A percentile compares a stretch with the other conserved stretches of the same genome.
phyloP scores from a whole-genome alignment of 768 basidiomycete genomes.

The Suillus tomentosus region DNA sequence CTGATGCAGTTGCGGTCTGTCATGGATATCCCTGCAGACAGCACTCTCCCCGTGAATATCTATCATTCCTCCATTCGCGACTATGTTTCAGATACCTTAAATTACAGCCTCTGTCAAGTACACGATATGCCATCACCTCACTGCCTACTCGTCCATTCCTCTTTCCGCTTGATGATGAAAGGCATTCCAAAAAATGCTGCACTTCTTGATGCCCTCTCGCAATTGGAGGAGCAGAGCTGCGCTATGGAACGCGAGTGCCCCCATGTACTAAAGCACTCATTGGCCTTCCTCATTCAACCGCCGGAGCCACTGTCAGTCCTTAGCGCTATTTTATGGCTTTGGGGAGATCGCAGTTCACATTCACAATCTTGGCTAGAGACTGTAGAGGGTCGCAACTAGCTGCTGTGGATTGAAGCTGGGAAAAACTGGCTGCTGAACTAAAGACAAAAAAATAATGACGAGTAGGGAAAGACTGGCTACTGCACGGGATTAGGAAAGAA shows the following conservation, averaged over 20 bases:
- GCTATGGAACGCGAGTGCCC: background rate
- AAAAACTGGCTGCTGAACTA: background rate
- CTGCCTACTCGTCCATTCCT: background rate
- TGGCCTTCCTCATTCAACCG: background rate
- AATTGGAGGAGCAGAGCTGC: background rate
- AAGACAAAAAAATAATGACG: too few species aligned
- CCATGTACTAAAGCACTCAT: background rate
- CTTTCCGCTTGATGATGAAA: background rate
- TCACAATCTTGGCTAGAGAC: background rate
- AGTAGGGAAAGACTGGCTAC: too few species aligned
- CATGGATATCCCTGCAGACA: background rate
- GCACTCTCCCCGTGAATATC: background rate
- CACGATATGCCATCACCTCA: background rate
- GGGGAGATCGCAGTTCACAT: background rate
- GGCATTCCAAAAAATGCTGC: background rate
- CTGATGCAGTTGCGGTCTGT: background rate
- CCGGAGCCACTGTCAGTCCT: background rate
- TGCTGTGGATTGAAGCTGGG: too few species aligned
- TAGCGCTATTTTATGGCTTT: background rate
- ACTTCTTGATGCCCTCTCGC: background rate
- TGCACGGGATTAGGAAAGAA: too few species aligned
- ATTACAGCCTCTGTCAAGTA: background rate
- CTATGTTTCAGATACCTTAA: background rate
- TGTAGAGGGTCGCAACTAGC: background rate
- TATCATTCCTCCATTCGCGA: background rate